Base-by-base conservation (phyloP, 1,139 yeast genomes). In the Candida labiduridarum region DNA sequence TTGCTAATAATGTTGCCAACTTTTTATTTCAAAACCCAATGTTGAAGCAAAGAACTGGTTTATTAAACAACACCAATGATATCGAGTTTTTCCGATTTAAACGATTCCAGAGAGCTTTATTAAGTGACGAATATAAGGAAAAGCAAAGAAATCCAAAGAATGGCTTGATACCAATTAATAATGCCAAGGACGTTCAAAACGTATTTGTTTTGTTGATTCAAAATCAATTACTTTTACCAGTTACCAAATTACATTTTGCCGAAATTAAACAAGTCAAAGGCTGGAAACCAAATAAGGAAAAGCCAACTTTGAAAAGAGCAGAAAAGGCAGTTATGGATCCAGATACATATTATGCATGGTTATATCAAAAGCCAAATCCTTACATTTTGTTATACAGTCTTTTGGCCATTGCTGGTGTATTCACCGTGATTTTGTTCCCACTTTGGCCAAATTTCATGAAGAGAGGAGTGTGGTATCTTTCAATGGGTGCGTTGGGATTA, bases 371-470 rank as follows among this genome's bases (percentile, higher is more conserved):
- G 52, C 90, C 91, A 47, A 88, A 88, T 56, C 80, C 89, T 46
- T 80, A 72, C 69, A 70, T 90, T 76, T 59, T 83, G 66, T 60
- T 81, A 59, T 82, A 88, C 67, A 82, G 96, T 54, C 69, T 78
- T 49, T 68, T 90, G 68, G 79, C 88, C 36, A 72, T 92, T 40
- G 78, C 74, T 11, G 91, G 79, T 19, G 83, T 91, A 10, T 85
- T 94, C 60, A 80, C 89, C 1, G 71, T 91, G 42, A 89, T 94
- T 35, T 78, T 94, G 63, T 95, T 90, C 84, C 99, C 99, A 55
- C 79, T 94, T 61, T 94, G 99, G 99, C 99, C 99, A 19, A 65
- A 77, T 46, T 82, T 85, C 68, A 84, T 94, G 95, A 87, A 96
- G 66, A 79, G 80, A 49, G 96, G 96, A 36, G 97, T 90, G 36